A percentile compares a stretch with the other conserved stretches of the same genome.
These are phyloP conservation scores for Hypoxylon subgilvum DNA, from an alignment of 495 filamentous ascomycete species.

Conservation along the genomic window DNA sequence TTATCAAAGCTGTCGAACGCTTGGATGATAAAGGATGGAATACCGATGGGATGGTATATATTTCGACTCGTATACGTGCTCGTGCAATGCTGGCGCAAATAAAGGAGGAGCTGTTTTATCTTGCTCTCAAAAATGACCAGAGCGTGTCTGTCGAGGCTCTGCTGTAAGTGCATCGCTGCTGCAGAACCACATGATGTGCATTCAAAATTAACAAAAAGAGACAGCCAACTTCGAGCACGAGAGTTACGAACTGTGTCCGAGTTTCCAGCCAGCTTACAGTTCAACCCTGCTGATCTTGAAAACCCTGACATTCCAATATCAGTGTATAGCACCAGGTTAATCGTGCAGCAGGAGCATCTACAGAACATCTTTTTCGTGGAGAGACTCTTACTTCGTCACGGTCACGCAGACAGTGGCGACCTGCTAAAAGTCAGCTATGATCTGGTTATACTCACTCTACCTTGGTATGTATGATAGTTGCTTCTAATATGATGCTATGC, in stretches of 20 bases:
- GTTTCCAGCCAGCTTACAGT: slow-evolving; percentile 41
- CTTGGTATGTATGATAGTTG: slow-evolving; percentile 15
- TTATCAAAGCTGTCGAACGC: slow-evolving; percentile 48
- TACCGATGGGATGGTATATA: slow-evolving; percentile 45
- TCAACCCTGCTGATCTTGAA: slow-evolving; percentile 42
- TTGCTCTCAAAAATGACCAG: slow-evolving; percentile 58
- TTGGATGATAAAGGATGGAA: slow-evolving; percentile 64
- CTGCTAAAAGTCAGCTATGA: slow-evolving; percentile 61
- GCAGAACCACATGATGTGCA: background rate
- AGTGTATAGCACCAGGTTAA: slow-evolving; percentile 33
- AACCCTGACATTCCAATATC: slow-evolving; percentile 35
- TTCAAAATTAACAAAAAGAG: background rate
- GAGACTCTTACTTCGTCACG: slow-evolving; percentile 60
- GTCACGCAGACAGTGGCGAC: slow-evolving; percentile 54
- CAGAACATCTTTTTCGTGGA: slow-evolving; percentile 66
- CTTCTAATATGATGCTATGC: background rate
- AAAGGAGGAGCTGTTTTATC: slow-evolving; percentile 65
- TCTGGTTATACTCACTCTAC: slow-evolving; percentile 47
- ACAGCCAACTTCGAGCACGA: slow-evolving; percentile 30
- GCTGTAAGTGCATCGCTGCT: slow-evolving; percentile 43
- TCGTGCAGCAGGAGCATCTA: slow-evolving; percentile 59
- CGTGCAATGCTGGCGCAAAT: slow-evolving; percentile 57
- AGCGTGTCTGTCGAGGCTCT: slow-evolving; percentile 54
- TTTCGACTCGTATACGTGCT: slow-evolving; percentile 55
- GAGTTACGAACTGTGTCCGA: slow-evolving; percentile 24